Evolutionary conservation across 2,329 filamentous ascomycete genomes (phyloP), one percentile per base, ranked within the genome.

Genomic region (Pseudofabraea citricarpa): DNA sequence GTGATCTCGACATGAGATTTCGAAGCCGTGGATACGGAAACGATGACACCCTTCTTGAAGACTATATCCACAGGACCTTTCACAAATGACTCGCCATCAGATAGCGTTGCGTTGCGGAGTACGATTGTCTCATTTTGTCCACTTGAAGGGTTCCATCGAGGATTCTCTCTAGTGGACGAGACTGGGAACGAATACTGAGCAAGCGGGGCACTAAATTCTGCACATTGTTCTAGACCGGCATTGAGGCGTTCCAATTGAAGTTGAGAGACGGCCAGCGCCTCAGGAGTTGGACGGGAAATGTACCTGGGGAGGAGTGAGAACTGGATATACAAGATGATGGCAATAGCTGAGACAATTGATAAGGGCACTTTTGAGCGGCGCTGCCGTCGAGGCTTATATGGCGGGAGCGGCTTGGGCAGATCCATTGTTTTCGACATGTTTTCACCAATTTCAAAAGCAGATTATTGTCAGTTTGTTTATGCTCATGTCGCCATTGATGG

Each of bases 101-200:
- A 72, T 10, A 72, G 53, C 18, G 64, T 70, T 6, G 58, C 65
- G 47, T 71, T 71, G 27, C 56, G 58, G 20, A 71, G 51, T 4
- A 70, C 44, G 4, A 67, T 41, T 2, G 61, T 64, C 33, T 54
- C 51, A 36, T 60, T 56, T 44, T 71, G 68, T 3, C 67, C 68
- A 36, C 55, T 62, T 12, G 50, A 49, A 2, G 57, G 20, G 22
- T 65, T 67, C 67, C 67, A 71, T 53, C 68, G 56, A 23, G 67
- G 60, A 50, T 71, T 71, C 15, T 43, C 43, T 23, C 61, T 48
- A 21, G 56, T 52, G 8, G 45, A 35, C 24, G 41, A 27, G 16
- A 31, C 27, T n/a, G 38, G 35, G 31, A 55, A 50, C 37, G 51
- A 48, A 36, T 61, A 62, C 35, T 51, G 20, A 15, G 56, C 32